Percentiles rank a stretch among this genome's conserved stretches.
Conservation (phyloP, 495 filamentous ascomycete genomes). For the Aspergillus asperescens region DNA sequence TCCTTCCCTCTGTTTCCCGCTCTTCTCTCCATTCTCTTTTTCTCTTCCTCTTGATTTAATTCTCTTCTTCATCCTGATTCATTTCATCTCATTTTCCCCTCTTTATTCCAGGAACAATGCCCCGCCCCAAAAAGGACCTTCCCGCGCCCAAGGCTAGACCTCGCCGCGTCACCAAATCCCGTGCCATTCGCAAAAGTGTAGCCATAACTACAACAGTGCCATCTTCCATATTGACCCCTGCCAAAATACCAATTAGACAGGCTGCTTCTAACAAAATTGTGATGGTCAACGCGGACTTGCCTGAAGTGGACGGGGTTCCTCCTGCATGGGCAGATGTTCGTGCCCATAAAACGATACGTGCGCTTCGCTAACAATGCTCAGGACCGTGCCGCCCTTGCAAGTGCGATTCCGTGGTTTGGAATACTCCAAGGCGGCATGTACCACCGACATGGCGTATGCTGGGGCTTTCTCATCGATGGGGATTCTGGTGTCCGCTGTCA, state of each 20-base stretch:
- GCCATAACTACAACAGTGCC: neutral
- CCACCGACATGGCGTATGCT: constrained; percentile 37
- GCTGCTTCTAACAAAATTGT: too few relatives aligned
- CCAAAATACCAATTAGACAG: neutral
- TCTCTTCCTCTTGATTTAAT: neutral
- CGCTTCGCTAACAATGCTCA: constrained; percentile 16
- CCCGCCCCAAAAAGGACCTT: neutral
- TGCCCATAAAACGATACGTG: neutral
- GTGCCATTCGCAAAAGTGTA: neutral
- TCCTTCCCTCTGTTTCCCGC: neutral
- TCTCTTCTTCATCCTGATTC: neutral
- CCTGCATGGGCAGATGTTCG: constrained; percentile 53
- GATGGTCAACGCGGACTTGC: neutral
- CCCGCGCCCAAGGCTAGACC: neutral
- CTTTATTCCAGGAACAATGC: neutral
- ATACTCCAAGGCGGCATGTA: constrained; percentile 59
- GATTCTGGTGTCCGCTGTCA: constrained; percentile 51
- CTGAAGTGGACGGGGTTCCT: constrained; percentile 37
- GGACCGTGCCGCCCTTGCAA: constrained; percentile 57
- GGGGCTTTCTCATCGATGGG: constrained; percentile 59
- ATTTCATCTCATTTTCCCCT: neutral
- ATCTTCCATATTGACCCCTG: neutral
- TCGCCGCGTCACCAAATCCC: neutral
- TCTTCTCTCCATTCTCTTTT: neutral
- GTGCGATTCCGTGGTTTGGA: constrained; percentile 62